Base-by-base conservation (phyloP, 2,329 filamentous ascomycete genomes). In the Corinectria fuckeliana region DNA sequence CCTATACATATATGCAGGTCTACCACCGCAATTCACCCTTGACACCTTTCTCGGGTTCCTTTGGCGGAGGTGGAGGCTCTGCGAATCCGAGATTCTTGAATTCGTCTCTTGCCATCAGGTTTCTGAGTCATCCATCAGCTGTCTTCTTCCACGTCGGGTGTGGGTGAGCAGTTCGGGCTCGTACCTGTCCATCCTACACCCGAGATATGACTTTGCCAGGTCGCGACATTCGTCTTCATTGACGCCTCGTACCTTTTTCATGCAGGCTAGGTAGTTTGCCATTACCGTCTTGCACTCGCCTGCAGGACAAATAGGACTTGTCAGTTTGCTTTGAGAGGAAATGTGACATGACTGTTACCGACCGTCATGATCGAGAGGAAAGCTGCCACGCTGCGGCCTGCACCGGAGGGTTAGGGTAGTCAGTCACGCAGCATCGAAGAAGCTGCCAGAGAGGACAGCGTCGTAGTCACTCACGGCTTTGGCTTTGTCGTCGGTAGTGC, bases 261-360 rank as follows among this genome's bases (percentile, higher is more conserved):
- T 89, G 76, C 95, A 99, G 58, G 85, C 83, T 47, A 99, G 85
- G 73, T 99, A 99, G 51, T 83, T 84, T 58, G 85, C 85, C 87
- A 98, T 98, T 65, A 96, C 86, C 58, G 89, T 82, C 75, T 94
- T 97, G 83, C 95, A 99, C 81, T 99, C 95, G 72, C 92, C 92
- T 95, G 65, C 16, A n/a, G 32, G 25, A 38, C n/a, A 34, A 7
- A 11, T 21, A 21, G 6, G 42, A 47, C n/a, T 16, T 21, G 50
- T 67, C 23, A 69, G 60, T 51, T 45, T 54, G n/a, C 23, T 20
- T 23, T 21, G n/a, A 39, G 9, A 26, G 14, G 26, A 32, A 36
- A 28, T 20, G 25, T 30, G 30, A 26, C 14, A 18, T 38, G 38
- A 54, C 32, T 28, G 47, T 34, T 34, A 41, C 78, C 71, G 61